A percentile compares a stretch with the other conserved stretches of the same genome.
Evolutionary conservation across 257 asterid genomes (phyloP).

Genomic region (Lavandula angustifolia): DNA sequence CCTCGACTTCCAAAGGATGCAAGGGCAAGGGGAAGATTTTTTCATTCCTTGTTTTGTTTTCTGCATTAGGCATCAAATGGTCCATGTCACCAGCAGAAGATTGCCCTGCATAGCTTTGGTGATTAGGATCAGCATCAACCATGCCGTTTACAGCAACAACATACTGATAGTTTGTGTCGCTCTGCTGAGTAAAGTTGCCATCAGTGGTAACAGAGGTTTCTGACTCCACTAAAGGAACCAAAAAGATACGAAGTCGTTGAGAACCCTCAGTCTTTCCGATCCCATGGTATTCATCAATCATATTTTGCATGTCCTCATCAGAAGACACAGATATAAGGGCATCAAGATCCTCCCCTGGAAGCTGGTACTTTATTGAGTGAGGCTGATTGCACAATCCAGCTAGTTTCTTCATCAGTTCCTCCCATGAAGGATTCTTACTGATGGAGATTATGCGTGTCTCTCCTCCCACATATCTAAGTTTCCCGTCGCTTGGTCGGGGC

Average conservation of each 20-base stretch:
- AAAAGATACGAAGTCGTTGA: constrained; percentile 69
- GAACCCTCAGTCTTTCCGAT: constrained; percentile 55
- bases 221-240: constrained; percentile 59
- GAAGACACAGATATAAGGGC: constrained; percentile 76
- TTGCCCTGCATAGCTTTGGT: constrained; percentile 38
- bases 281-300: constrained; percentile 72
- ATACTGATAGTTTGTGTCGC: constrained; percentile 53
- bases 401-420: constrained; percentile 56
- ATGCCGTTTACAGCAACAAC: constrained; percentile 69
- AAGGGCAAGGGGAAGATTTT: constrained; percentile 36
- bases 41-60: constrained; percentile 36
- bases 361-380: constrained; percentile 66
- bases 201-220: constrained; percentile 43
- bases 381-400: constrained; percentile 53
- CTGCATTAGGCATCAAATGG: constrained; percentile 41
- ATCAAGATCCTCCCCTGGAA: constrained; percentile 80
- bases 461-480: constrained; percentile 70
- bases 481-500: constrained; percentile 74
- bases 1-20: constrained; percentile 40
- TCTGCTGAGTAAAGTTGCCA: constrained; percentile 40
- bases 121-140: constrained; percentile 42
- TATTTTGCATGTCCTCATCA: constrained; percentile 69
- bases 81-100: constrained; percentile 35
- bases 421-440: constrained; percentile 46
- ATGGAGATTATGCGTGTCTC: constrained; percentile 63